phyloP scores from a whole-genome alignment of 208 protist species.

The Acanthamoeba healyi region DNA sequence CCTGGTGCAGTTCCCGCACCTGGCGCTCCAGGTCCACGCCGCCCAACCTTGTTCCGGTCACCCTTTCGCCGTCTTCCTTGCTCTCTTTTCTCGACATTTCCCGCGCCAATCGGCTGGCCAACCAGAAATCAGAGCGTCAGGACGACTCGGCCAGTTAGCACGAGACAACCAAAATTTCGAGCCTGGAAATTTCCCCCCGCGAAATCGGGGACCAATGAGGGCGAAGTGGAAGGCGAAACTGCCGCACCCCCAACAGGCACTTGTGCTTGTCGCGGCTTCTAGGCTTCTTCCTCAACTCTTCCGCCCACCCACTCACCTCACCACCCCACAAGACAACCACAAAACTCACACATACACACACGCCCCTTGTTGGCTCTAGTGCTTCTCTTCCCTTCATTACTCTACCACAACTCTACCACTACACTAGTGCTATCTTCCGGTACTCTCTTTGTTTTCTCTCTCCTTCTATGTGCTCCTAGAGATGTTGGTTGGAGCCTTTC shows the following conservation, averaged over 20 bases:
- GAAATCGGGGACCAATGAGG: not conserved
- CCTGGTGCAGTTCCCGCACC: not conserved
- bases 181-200: slow-evolving; percentile 15
- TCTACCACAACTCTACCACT: too few species aligned
- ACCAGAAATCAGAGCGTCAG: not conserved
- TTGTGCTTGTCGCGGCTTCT: not conserved
- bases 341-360: not conserved
- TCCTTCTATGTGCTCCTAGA: not conserved
- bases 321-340: not conserved
- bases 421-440: not conserved
- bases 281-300: not conserved
- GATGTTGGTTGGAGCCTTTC: too few species aligned
- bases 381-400: not conserved
- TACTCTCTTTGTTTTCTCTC: not conserved
- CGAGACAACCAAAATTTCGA: not conserved
- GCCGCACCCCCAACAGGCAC: not conserved
- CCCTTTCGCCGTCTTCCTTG: slow-evolving; percentile 36
- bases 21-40: not conserved
- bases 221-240: slow-evolving; percentile 31
- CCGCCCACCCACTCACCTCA: not conserved
- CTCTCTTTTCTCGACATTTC: slow-evolving; percentile 25
- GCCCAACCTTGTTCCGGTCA: not conserved
- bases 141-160: not conserved
- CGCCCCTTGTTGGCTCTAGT: not conserved
- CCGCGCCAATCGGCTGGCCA: not conserved